Evolutionary conservation across 768 basidiomycete species (phyloP), one percentile per base, ranked within the genome.

Genomic region (Pisolithus orientalis): DNA sequence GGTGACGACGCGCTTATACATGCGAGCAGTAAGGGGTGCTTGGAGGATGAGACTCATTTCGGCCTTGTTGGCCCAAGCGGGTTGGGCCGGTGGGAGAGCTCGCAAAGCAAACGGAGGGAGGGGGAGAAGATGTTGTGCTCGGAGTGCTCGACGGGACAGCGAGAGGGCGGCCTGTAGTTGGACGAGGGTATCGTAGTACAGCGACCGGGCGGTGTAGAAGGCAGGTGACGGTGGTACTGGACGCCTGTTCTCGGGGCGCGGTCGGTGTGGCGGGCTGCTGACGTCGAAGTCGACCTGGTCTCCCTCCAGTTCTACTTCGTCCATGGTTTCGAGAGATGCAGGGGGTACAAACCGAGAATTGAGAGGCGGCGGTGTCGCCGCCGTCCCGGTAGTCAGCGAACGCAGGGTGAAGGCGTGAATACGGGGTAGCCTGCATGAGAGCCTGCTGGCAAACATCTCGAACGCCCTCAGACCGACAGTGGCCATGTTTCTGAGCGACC

Each of bases 121-220:
- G 16, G 94, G 93, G 24, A 87, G 76, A 31, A 95, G 81, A 56
- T 89, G 79, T 32, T 83, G 71, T 16, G 72, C 65, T 46, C 80
- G 80, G 24, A 95, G 79, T 2, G 80, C 77, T 3, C 66, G 64
- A n/a, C 82, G 80, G 4, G 84, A 72, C 40, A 76, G 70, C 28
- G 74, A 65, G 29, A 88, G 75, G 48, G 87, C 84, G 10, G 71
- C 71, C 62, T 92, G 82, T 16, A 95, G 79, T 40, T 77, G 71
- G 42, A 73, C 70, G 40, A 94, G 68, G 51, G 83, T 79, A 67
- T 94, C 88, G 65, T 84, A 84, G 72, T 84, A 94, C 24, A 73
- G 72, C 1, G 87, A 73, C 32, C 85, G 83, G 14, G 84, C 85
- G 16, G 93, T 91, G 73, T 90, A 96, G 72, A 93, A 94, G 45